These are phyloP conservation scores for Platanthera zijinensis DNA, from an alignment of 106 monocot species.

Conservation along the genomic window DNA sequence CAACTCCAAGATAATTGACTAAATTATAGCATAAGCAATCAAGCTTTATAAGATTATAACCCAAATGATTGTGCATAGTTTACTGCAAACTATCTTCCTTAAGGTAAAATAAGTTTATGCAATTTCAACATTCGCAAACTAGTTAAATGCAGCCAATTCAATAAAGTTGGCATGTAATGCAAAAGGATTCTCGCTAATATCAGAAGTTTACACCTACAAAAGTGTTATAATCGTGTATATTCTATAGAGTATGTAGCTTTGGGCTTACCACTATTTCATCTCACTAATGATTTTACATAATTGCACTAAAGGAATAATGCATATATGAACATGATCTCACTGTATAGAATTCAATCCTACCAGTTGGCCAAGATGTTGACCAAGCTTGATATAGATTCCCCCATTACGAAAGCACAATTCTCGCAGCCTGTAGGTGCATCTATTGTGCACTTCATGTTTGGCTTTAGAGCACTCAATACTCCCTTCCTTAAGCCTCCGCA, in stretches of 20 bases:
- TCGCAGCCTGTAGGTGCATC: conserved; percentile 57
- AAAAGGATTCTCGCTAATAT: neutral
- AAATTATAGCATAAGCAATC: neutral
- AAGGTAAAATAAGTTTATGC: no score
- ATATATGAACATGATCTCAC: neutral
- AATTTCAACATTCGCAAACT: no score
- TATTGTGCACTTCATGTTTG: conserved; percentile 61
- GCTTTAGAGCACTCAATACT: conserved; percentile 46
- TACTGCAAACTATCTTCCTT: neutral
- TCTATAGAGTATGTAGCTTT: neutral
- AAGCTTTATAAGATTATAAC: neutral
- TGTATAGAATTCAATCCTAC: conserved; percentile 20
- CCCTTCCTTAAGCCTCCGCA: conserved; percentile 57
- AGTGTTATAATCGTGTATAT: neutral
- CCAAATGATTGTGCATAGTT: neutral
- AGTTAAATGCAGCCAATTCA: neutral
- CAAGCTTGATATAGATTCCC: conserved; percentile 94
- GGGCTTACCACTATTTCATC: neutral
- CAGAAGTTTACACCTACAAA: neutral
- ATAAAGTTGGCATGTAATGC: neutral
- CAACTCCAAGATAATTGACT: neutral
- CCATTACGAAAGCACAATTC: conserved; percentile 92
- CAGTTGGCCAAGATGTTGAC: conserved; percentile 84
- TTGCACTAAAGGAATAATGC: neutral
- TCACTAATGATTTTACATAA: neutral